These are phyloP conservation scores for Gaertneriomyces semiglobifer DNA, from an alignment of 192 early-diverging fungal species.

Conservation along the genomic window DNA sequence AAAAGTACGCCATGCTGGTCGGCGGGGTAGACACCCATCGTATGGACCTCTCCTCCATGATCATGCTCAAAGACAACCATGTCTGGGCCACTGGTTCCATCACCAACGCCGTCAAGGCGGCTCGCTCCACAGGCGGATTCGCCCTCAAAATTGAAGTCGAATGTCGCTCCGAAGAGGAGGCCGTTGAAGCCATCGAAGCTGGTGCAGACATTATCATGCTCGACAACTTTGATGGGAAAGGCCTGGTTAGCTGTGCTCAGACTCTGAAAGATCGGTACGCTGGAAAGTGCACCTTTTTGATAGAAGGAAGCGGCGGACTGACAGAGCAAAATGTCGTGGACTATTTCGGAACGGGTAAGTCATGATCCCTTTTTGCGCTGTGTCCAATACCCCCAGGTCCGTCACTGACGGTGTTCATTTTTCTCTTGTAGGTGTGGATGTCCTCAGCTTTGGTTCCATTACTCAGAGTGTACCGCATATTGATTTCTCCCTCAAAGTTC, in stretches of 20 bases:
- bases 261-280: slow-evolving; percentile 75
- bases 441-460: slow-evolving; percentile 88
- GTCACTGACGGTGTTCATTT: neutral
- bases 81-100: slow-evolving; percentile 76
- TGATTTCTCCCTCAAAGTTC: slow-evolving; percentile 95
- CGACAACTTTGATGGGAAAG: slow-evolving; percentile 83
- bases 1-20: slow-evolving; percentile 97
- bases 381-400: slow-evolving; percentile 5
- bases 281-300: slow-evolving; percentile 57
- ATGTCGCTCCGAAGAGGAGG: slow-evolving; percentile 87
- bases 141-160: slow-evolving; percentile 96
- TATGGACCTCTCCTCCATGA: slow-evolving; percentile 93
- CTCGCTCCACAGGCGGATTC: slow-evolving; percentile 81
- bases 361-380: neutral
- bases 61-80: slow-evolving; percentile 99
- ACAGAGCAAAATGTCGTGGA: slow-evolving; percentile 75
- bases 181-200: slow-evolving; percentile 90
- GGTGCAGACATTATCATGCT: slow-evolving; percentile 98
- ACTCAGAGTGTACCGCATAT: slow-evolving; percentile 94
- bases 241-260: slow-evolving; percentile 60
- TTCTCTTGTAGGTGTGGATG: slow-evolving; percentile 63
- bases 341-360: slow-evolving; percentile 77
- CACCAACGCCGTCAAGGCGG: slow-evolving; percentile 79
- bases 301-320: slow-evolving; percentile 96
- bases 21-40: slow-evolving; percentile 97